Base-by-base conservation (phyloP, 371 early-diverging fungal species). In the Apophysomyces elegans region DNA sequence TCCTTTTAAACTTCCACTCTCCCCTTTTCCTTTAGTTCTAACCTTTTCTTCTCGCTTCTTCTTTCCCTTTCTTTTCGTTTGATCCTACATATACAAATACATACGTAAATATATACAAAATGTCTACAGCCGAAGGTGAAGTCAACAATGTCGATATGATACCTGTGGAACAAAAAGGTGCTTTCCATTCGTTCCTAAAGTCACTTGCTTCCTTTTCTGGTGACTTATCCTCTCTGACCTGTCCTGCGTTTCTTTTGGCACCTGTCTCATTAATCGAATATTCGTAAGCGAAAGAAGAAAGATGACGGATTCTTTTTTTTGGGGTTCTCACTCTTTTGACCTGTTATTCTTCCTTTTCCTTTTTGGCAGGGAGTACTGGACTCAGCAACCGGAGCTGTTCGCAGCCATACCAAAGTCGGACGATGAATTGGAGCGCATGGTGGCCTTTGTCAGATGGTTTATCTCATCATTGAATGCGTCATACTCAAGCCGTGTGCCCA, bases 381-480 rank as follows among this genome's bases (percentile, higher is more conserved):
- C 86, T 63, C 90, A 91, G 65, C 89, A 90, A 56, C 92, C 92
- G 57, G 83, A 89, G 56, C 79, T 90, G 14, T 84, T 92, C 68
- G 81, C 88, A 8, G 87, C 86, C 62, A 89, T 91, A 62, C 73
- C 89, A 1, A 70, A 79, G 67, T 80, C 85, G 45, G 77, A 77
- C 44, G 85, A 85, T 59, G 78, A 90, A 50, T 80, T 78, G 18
- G 89, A 91, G 46, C 87, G 93, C 37, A 88, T 90, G 74, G 68
- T 86, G 67, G 84, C 82, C 44, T 87, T 88, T 45, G 83, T 89
- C 11, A 84, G 85, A 44, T 93, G 92, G 92, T 93, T 88, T 71
- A 85, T 91, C 47, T 91, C 92, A 11, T 89, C 90, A 36, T 80
- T 91, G 26, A 90, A 90, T 68, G 92, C 92, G 8, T 90, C 91